phyloP scores from a whole-genome alignment of 1,284 basidiomycete genomes.

The Crepidotus sp. region DNA sequence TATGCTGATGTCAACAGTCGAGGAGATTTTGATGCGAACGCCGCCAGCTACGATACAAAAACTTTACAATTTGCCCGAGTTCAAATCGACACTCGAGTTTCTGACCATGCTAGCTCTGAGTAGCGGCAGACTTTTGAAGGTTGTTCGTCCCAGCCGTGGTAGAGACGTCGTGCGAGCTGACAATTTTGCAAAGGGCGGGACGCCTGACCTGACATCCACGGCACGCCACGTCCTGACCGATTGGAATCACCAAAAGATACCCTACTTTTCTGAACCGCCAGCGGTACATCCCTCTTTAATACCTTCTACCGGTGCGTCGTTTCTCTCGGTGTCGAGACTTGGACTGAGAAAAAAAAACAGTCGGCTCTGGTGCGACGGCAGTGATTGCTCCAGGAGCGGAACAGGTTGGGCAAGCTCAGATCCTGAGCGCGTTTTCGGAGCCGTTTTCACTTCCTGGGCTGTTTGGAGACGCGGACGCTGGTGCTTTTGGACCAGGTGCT shows the following conservation, averaged over 20 bases:
- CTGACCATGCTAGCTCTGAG: slow-evolving; percentile 85
- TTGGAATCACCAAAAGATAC: slow-evolving; percentile 96
- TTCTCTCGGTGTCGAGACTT: slow-evolving; percentile 4
- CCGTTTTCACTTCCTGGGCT: slow-evolving; percentile 70
- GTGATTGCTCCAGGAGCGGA: slow-evolving; percentile 61
- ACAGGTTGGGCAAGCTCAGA: slow-evolving; percentile 65
- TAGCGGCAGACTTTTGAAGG: slow-evolving; percentile 80
- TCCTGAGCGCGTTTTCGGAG: slow-evolving; percentile 54
- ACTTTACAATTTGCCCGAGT: slow-evolving; percentile 77
- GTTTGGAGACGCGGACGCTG: slow-evolving; percentile 67
- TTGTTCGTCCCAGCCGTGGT: slow-evolving; percentile 21
- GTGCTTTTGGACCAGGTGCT: slow-evolving; percentile 45
- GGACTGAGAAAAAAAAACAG: slow-evolving; percentile 15
- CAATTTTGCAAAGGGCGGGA: slow-evolving; percentile 62
- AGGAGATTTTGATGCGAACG: slow-evolving; percentile 74
- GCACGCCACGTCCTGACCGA: slow-evolving; percentile 85
- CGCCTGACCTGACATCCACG: slow-evolving; percentile 79
- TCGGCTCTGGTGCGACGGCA: slow-evolving; percentile 20
- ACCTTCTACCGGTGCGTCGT: slow-evolving; percentile 41
- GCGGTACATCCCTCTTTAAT: slow-evolving; percentile 65
- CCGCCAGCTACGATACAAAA: slow-evolving; percentile 62
- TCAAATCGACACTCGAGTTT: slow-evolving; percentile 72
- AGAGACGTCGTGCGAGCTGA: not conserved
- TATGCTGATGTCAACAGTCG: slow-evolving; percentile 43
- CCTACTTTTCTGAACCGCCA: slow-evolving; percentile 80